These are phyloP conservation scores for Rhododendron griersonianum DNA, from an alignment of 148 eudicot species.

Conservation along the genomic window DNA sequence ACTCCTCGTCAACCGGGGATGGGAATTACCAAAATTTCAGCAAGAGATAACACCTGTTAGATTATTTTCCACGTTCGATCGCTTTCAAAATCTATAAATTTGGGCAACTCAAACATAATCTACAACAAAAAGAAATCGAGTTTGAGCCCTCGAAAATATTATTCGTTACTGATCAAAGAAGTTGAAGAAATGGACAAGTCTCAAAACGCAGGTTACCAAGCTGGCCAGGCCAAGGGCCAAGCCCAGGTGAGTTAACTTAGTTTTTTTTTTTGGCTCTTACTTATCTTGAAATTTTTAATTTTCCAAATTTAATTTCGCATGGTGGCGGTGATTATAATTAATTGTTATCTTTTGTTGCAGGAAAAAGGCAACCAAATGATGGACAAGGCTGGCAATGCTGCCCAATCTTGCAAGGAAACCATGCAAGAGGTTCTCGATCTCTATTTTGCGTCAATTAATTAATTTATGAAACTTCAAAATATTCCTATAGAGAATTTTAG, in stretches of 20 bases:
- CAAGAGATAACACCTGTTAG: neutral
- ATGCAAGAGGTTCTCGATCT: constrained; percentile 32
- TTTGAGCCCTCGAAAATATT: neutral
- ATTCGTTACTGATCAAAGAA: neutral
- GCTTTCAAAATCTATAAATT: constrained; percentile 16
- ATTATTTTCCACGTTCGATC: neutral
- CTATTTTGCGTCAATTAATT: neutral
- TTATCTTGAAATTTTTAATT: neutral
- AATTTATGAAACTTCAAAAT: neutral
- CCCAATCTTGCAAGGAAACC: constrained; percentile 55
- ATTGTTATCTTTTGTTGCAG: constrained; percentile 15
- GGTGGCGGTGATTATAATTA: neutral
- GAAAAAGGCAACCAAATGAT: constrained; percentile 56
- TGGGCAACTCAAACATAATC: neutral
- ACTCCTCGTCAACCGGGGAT: neutral
- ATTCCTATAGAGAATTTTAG: neutral
- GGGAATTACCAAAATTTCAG: neutral
- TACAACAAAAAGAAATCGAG: constrained; percentile 4
- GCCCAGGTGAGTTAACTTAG: constrained; percentile 23
- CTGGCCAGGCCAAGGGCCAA: constrained; percentile 51
- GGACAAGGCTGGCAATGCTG: constrained; percentile 54
- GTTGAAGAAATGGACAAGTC: constrained; percentile 22
- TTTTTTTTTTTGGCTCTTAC: neutral
- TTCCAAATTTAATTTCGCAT: neutral
- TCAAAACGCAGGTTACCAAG: constrained; percentile 28